phyloP scores from a whole-genome alignment of 2,329 filamentous ascomycete species.

The Helotiales sp. region DNA sequence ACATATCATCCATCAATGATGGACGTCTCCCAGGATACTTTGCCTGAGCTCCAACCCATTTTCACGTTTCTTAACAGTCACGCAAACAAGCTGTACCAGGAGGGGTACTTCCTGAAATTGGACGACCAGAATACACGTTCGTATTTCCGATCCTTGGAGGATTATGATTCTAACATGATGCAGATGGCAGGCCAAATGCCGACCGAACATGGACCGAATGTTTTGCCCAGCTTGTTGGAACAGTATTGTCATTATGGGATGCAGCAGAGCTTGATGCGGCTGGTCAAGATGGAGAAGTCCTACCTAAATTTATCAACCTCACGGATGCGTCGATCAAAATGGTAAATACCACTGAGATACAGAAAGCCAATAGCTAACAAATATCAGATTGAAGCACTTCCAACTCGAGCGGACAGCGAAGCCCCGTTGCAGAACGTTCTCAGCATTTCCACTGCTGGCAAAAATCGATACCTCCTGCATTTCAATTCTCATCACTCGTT shows the following conservation, averaged over 20 bases:
- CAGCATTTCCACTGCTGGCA: constrained; percentile 92
- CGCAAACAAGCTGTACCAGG: constrained; percentile 94
- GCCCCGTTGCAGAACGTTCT: constrained; percentile 92
- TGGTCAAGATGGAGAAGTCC: constrained; percentile 81
- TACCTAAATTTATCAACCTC: constrained; percentile 93
- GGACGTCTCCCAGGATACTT: constrained; percentile 82
- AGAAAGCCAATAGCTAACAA: constrained; percentile 36
- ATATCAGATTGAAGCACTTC: constrained; percentile 80
- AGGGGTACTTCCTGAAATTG: constrained; percentile 96
- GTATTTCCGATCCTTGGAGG: constrained; percentile 46
- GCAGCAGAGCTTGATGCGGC: constrained; percentile 88
- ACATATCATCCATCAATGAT: constrained; percentile 85
- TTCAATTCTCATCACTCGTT: constrained; percentile 95
- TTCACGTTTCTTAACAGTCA: constrained; percentile 95
- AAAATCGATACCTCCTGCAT: constrained; percentile 93
- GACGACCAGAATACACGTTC: constrained; percentile 91
- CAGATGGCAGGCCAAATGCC: constrained; percentile 83
- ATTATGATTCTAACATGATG: constrained; percentile 41
- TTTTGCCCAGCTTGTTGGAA: constrained; percentile 95
- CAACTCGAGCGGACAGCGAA: constrained; percentile 76
- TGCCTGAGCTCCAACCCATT: constrained; percentile 91
- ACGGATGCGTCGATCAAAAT: constrained; percentile 98
- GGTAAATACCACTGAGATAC: constrained; percentile 59
- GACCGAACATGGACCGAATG: constrained; percentile 95
- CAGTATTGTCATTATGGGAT: constrained; percentile 94